A percentile compares a stretch with the other conserved stretches of the same genome.
Evolutionary conservation across 176 grass and related monocot genomes (phyloP).

Genomic region (Rhynchospora tenuis): DNA sequence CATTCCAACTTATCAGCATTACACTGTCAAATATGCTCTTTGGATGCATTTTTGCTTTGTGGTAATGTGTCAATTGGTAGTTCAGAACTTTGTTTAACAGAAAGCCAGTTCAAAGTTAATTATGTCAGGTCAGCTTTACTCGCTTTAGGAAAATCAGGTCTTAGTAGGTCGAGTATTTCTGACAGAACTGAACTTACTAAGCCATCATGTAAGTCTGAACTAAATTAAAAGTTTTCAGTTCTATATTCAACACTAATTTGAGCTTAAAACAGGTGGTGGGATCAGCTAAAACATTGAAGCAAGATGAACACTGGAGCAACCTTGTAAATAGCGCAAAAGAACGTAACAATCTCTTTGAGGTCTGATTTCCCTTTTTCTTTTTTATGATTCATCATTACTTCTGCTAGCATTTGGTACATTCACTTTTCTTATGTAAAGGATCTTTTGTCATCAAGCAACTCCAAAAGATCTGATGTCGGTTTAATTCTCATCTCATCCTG

Average conservation of each 20-base stretch:
- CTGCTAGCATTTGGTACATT: background rate
- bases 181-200: background rate
- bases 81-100: background rate
- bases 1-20: background rate
- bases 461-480: background rate
- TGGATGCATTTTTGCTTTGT: background rate
- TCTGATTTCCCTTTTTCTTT: constrained; percentile 7
- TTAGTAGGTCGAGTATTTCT: background rate
- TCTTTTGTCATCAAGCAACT: background rate
- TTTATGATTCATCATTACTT: background rate
- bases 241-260: constrained; percentile 9
- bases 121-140: background rate
- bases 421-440: background rate
- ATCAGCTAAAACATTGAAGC: constrained; percentile 73
- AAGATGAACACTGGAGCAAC: constrained; percentile 87
- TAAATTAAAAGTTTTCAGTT: background rate
- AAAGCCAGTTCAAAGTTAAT: background rate
- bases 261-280: constrained; percentile 51
- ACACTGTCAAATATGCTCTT: background rate
- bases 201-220: background rate
- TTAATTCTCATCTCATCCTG: background rate
- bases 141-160: constrained; percentile 4
- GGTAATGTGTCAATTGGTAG: background rate
- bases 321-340: constrained; percentile 85
- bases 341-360: constrained; percentile 48